Evolutionary conservation across 2,329 filamentous ascomycete species (phyloP).

Genomic region (Byssochlamys sp.): DNA sequence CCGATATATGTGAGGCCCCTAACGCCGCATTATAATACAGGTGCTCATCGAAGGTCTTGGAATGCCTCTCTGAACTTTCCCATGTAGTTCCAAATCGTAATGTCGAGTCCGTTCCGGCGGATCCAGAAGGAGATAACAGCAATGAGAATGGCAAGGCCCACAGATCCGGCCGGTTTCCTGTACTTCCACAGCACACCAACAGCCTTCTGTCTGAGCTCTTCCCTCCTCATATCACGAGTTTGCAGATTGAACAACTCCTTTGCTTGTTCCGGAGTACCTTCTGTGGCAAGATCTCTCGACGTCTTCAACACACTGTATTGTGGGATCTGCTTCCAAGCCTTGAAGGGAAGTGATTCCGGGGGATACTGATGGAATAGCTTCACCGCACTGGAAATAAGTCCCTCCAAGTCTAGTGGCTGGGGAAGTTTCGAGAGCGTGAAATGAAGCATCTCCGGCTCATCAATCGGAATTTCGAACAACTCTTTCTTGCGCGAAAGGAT

Average conservation of each 20-base stretch:
- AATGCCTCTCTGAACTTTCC: constrained; percentile 17
- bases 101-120: constrained; percentile 37
- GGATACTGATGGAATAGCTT: constrained; percentile 57
- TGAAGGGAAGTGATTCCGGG: constrained; percentile 56
- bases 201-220: constrained; percentile 49
- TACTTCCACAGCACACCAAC: constrained; percentile 52
- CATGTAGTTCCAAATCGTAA: constrained; percentile 24
- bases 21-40: neutral
- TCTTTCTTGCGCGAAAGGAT: constrained; percentile 71
- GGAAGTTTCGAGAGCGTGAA: constrained; percentile 80
- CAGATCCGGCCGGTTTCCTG: constrained; percentile 52
- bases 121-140: constrained; percentile 61
- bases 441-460: constrained; percentile 88
- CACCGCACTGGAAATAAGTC: constrained; percentile 58
- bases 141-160: constrained; percentile 57
- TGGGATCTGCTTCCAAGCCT: constrained; percentile 64
- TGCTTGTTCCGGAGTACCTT: constrained; percentile 57
- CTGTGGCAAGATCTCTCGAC: constrained; percentile 46
- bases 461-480: constrained; percentile 69
- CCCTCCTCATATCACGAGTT: constrained; percentile 58
- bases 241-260: constrained; percentile 60
- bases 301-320: constrained; percentile 76
- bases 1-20: neutral
- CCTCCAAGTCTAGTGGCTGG: constrained; percentile 67
- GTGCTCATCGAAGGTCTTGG: constrained; percentile 1